phyloP scores from a whole-genome alignment of 2,329 filamentous ascomycete species.

The Arthrobotrys entomopaga region DNA sequence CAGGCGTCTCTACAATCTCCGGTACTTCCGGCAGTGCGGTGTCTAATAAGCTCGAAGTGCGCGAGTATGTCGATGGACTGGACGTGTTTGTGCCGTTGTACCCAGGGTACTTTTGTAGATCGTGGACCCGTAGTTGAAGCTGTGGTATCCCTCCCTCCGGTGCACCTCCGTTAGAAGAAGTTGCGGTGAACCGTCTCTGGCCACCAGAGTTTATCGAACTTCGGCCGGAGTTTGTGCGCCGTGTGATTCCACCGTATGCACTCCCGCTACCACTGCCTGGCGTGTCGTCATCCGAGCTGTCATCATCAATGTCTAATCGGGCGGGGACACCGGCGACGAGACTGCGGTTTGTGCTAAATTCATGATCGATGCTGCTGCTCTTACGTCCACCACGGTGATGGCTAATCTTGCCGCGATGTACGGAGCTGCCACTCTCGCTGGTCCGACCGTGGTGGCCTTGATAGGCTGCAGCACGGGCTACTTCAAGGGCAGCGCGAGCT shows the following conservation, averaged over 20 bases:
- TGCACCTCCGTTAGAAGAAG: conserved; percentile 24
- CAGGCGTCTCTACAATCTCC: conserved; percentile 34
- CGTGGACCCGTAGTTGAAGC: conserved; percentile 43
- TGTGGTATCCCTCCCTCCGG: conserved; percentile 31
- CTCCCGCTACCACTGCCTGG: conserved; percentile 50
- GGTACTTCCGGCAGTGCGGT: conserved; percentile 45
- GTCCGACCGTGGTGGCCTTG: conserved; percentile 31
- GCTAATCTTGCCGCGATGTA: conserved; percentile 55
- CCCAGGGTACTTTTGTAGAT: conserved; percentile 39
- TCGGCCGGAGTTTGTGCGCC: conserved; percentile 47
- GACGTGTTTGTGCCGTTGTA: conserved; percentile 49
- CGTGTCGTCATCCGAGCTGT: conserved; percentile 48
- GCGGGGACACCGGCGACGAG: conserved; percentile 46
- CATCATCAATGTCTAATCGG: conserved; percentile 50
- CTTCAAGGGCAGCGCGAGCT: conserved; percentile 83
- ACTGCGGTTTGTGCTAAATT: conserved; percentile 57
- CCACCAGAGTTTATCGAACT: conserved; percentile 53
- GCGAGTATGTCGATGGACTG: conserved; percentile 47
- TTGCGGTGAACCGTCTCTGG: conserved; percentile 40
- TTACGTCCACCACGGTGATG: conserved; percentile 49
- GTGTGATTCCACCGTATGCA: conserved; percentile 39
- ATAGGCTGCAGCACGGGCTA: conserved; percentile 62
- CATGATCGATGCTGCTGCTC: conserved; percentile 53
- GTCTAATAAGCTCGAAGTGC: conserved; percentile 49
- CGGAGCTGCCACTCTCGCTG: conserved; percentile 54